Evolutionary conservation across 768 basidiomycete species (phyloP), one percentile per base, ranked within the genome.

Genomic region (Agaricus subrufescens): DNA sequence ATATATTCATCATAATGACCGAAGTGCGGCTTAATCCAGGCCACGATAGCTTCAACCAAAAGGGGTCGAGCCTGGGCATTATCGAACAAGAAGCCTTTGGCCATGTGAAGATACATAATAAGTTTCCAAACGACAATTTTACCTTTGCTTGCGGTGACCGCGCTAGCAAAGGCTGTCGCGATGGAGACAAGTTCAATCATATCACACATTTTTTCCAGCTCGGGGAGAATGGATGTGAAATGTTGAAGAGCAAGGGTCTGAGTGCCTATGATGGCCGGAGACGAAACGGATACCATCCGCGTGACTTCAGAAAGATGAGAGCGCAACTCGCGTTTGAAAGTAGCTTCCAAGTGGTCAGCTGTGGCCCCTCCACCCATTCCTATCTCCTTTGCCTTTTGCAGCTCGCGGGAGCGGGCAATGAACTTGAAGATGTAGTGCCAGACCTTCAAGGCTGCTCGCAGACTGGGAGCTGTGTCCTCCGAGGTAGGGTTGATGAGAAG

Each of bases 351-450:
- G 69, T 94, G 91, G 59, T 94, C 91, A 7, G 88, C 85, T 0
- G 92, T 94, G 1, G 88, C 84, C 10, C 87, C 90, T 10, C 85
- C 85, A 26, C 86, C 86, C 75, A 91, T 85, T 0, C 87, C 87
- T 25, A 86, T 67, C 57, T 94, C 91, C 65, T 87, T 87, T 5
- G 78, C 75, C 68, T 91, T 91, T 68, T 96, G 94, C 45, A 96
- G 68, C 63, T 94, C 92, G 37, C 94, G 78, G 2, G 94, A 87
- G n/a, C 91, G 82, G 14, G 90, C 85, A 64, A 97, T 89, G 71
- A 98, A 92, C 67, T 91, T 91, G 83, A 98, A 92, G 62, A 98
- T 85, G 66, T 95, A 93, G 65, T 94, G 89, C 94, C 94, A 96
- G 30, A 98, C 96, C 69, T 98, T 98, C 58, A 98, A 76, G 14